phyloP scores from a whole-genome alignment of 352 stramenopile genomes.

The Pythium dissotocum region DNA sequence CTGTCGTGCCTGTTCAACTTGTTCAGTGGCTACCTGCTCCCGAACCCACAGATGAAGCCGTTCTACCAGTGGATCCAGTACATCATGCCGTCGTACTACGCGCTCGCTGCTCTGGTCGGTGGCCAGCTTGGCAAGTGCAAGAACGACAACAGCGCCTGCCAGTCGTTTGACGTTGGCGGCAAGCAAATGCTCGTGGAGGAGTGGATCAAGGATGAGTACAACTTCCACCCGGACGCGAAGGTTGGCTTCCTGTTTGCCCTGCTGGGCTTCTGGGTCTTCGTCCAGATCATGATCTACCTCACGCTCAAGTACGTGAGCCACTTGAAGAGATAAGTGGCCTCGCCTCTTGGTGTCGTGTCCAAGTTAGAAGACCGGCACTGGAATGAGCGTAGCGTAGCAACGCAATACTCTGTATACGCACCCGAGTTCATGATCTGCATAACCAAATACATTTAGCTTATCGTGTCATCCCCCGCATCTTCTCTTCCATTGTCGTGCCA shows the following conservation, averaged over 20 bases:
- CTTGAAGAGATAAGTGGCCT: constrained; percentile 53
- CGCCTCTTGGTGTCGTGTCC: neutral
- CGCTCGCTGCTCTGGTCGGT: constrained; percentile 40
- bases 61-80: constrained; percentile 79
- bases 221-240: constrained; percentile 49
- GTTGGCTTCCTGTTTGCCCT: constrained; percentile 49
- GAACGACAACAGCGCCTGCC: constrained; percentile 28
- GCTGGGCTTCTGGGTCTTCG: constrained; percentile 54
- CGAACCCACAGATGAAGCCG: constrained; percentile 45
- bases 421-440: neutral
- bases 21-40: constrained; percentile 61
- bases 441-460: neutral
- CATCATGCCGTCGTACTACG: constrained; percentile 62
- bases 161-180: constrained; percentile 10
- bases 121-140: constrained; percentile 42
- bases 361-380: neutral
- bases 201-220: constrained; percentile 48
- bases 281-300: constrained; percentile 59
- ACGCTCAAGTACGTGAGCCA: constrained; percentile 73
- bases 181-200: constrained; percentile 26
- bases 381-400: neutral
- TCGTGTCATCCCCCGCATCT: neutral
- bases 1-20: constrained; percentile 71
- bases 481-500: neutral
- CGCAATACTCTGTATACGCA: neutral